These are phyloP conservation scores for Brassica carinata DNA, from an alignment of 345 rosid species.

Conservation along the genomic window DNA sequence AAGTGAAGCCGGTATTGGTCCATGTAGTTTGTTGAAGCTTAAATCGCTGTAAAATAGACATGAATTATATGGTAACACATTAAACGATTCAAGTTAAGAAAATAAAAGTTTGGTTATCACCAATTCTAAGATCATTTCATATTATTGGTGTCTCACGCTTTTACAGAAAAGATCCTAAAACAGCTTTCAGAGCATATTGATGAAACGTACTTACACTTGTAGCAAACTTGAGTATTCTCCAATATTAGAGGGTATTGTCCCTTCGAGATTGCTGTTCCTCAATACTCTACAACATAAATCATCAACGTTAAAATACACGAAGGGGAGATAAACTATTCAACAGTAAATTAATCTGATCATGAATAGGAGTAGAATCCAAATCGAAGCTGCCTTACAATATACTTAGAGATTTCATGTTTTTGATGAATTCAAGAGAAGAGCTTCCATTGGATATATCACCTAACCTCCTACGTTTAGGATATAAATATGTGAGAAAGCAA, in stretches of 20 bases:
- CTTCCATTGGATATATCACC: slow-evolving; percentile 60
- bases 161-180: not conserved
- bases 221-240: slow-evolving; percentile 53
- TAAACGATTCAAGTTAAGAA: not conserved
- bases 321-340: not conserved
- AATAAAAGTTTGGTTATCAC: not conserved
- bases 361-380: slow-evolving; percentile 6
- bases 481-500: not conserved
- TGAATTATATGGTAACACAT: not conserved
- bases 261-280: slow-evolving; percentile 57
- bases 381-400: slow-evolving; percentile 47
- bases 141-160: slow-evolving; percentile 16
- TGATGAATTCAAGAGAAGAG: slow-evolving; percentile 18
- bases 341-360: slow-evolving; percentile 1
- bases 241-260: slow-evolving; percentile 56
- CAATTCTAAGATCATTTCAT: not conserved
- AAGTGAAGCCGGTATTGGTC: slow-evolving; percentile 35
- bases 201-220: slow-evolving; percentile 53
- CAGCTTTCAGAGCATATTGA: not conserved
- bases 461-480: slow-evolving; percentile 53
- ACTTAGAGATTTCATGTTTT: slow-evolving; percentile 30
- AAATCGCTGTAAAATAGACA: slow-evolving; percentile 38
- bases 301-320: slow-evolving; percentile 15
- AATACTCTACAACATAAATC: slow-evolving; percentile 44
- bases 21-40: slow-evolving; percentile 43